Base-by-base conservation (phyloP, 495 filamentous ascomycete species). In the Trichocladium antarcticum region DNA sequence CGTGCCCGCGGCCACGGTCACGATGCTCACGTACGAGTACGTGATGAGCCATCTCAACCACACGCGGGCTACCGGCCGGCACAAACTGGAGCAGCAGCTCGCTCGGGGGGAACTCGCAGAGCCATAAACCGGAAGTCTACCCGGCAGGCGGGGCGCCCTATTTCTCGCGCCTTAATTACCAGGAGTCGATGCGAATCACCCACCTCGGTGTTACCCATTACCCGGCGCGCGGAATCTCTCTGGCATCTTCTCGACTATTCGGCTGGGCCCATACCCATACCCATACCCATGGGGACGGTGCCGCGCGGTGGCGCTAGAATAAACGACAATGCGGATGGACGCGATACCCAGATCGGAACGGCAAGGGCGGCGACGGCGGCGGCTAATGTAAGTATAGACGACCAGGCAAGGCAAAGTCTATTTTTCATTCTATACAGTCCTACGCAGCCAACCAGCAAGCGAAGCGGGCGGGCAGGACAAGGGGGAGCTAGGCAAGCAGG, bases 11-110 rank as follows among this genome's bases (percentile, higher is more conserved):
- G 89, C 90, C 17, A 93, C 93, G 61, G 95, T 94, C 31, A 97
- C 92, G 6, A 88, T 99, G 79, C 76, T 99, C 57, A 97, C 92
- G 16, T 99, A 95, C 63, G 92, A 99, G 69, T 87, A 82, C 60
- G 68, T 86, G 40, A 85, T 87, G 69, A 79, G 78, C 52, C 50
- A 63, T 24, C 57, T 77, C 19, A 70, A 69, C 47, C 53, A 60
- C 34, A 54, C 53, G 21, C 60, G 64, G 45, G 46, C 52, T 1
- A 53, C 58, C 10, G 70, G 68, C 24, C 58, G 55, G 43, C 50
- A 51, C 52, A 67, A 65, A 46, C 42, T 64, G 49, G 22, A 45
- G 49, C 8, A 37, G 19, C 19, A 37, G 41, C 48, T 48, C 29
- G 51, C 10, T 9, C 15, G 17, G 21, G 42, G 31, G 0, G 53